A percentile compares a stretch with the other conserved stretches of the same genome.
phyloP scores from a whole-genome alignment of 1,284 basidiomycete species.

The Erythrobasidium hasegawianum region DNA sequence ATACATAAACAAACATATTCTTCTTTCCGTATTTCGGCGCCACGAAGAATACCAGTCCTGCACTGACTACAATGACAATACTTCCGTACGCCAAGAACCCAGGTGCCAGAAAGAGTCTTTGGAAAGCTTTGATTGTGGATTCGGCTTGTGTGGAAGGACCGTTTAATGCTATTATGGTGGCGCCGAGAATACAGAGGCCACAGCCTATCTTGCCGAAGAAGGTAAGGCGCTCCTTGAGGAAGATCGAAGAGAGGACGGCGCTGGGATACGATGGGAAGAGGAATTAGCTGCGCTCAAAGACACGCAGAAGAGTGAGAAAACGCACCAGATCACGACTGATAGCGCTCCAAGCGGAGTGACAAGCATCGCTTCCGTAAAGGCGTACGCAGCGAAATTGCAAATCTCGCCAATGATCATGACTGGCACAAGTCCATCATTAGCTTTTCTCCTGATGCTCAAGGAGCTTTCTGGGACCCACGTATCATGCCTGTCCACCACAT shows the following conservation, averaged over 20 bases:
- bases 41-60: slow-evolving; percentile 71
- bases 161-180: slow-evolving; percentile 71
- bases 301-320: not conserved
- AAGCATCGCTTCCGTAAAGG: slow-evolving; percentile 64
- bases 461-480: slow-evolving; percentile 4
- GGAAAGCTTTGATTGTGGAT: slow-evolving; percentile 72
- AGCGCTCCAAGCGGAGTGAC: slow-evolving; percentile 93
- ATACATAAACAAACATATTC: slow-evolving; percentile 85
- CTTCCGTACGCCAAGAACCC: slow-evolving; percentile 78
- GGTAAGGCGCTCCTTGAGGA: slow-evolving; percentile 85
- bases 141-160: slow-evolving; percentile 76
- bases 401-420: slow-evolving; percentile 56
- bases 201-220: slow-evolving; percentile 80
- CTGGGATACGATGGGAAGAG: not conserved
- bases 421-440: not conserved
- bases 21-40: slow-evolving; percentile 84
- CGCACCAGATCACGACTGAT: slow-evolving; percentile 79
- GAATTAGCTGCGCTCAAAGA: not conserved
- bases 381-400: slow-evolving; percentile 76
- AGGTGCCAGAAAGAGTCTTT: slow-evolving; percentile 76
- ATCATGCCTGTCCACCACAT: slow-evolving; percentile 77
- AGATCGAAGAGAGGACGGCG: slow-evolving; percentile 85
- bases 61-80: slow-evolving; percentile 60
- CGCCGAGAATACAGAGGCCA: slow-evolving; percentile 79
- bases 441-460: not conserved